Base-by-base conservation (phyloP, 1,284 basidiomycete genomes). In the Phylloporus sp. region DNA sequence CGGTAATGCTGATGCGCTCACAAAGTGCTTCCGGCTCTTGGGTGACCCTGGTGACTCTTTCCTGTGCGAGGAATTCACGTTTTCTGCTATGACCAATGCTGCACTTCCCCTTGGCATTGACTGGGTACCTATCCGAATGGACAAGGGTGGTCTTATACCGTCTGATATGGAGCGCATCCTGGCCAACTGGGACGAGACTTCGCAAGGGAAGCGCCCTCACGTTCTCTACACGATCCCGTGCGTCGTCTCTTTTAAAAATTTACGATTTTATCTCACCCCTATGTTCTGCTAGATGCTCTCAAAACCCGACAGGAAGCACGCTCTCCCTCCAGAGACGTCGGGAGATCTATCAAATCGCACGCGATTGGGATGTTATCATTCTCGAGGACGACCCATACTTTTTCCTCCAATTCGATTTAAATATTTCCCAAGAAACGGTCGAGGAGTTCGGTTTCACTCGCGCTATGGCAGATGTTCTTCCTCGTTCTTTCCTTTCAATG, bases 351-450 rank as follows among this genome's bases (percentile, higher is more conserved):
- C 82, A 82, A 23, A 80, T 90, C 56, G 86, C 85, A 63, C 81
- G 82, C 62, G 85, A 88, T 72, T 89, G 86, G 77, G 80, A 88
- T 66, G 73, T 85, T 25, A 80, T 86, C 65, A 85, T 85, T 66
- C 79, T 82, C 66, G 87, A 88, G 74, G 85, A 87, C 68, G 87
- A 89, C 73, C 88, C 88, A 3, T 89, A 89, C 78, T 89, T 84
- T 73, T 88, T 87, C 78, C 76, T 89, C 5, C 83, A 84, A 63
- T 80, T 81, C 17, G 77, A 78, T 63, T 72, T 78, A 20, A 65
- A 73, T 20, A 61, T 79, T 45, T 66, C 37, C 15, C 71, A 73
- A 43, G 66, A 66, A 12, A 77, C 75, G 5, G 62, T 78, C 66
- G 62, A 78, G 67, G 57, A 71, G 72, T 45, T 80, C 55, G 70